Evolutionary conservation across 2,329 filamentous ascomycete genomes (phyloP).

Genomic region (Talaromyces atroroseus): DNA sequence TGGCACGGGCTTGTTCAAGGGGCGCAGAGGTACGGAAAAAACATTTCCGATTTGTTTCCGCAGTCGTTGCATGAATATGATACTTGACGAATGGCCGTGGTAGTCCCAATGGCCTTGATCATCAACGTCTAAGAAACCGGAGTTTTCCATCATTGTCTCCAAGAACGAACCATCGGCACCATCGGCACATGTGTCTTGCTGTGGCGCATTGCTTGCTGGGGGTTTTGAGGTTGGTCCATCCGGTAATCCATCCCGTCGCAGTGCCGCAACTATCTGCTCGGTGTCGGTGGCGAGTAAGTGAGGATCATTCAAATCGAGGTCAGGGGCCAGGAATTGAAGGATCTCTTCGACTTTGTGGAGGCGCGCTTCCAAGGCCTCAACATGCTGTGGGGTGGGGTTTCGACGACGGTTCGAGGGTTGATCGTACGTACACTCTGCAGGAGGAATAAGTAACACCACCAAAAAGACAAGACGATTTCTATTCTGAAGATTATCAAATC

Average conservation of each 20-base stretch:
- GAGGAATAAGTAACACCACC: neutral
- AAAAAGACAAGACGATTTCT: neutral
- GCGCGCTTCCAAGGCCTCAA: slow-evolving; percentile 79
- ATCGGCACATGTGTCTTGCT: slow-evolving; percentile 26
- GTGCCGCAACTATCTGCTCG: slow-evolving; percentile 55
- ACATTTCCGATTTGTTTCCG: slow-evolving; percentile 74
- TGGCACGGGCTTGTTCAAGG: slow-evolving; percentile 47
- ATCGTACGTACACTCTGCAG: slow-evolving; percentile 83
- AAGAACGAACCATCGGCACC: slow-evolving; percentile 65
- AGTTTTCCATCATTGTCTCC: slow-evolving; percentile 90
- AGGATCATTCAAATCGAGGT: slow-evolving; percentile 79
- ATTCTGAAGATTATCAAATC: slow-evolving; percentile 19
- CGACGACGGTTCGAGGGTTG: slow-evolving; percentile 87
- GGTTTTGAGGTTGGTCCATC: slow-evolving; percentile 15
- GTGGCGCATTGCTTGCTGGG: slow-evolving; percentile 16
- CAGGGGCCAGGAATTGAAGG: slow-evolving; percentile 72
- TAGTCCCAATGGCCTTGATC: slow-evolving; percentile 93
- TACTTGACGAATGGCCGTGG: slow-evolving; percentile 84
- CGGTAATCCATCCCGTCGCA: slow-evolving; percentile 30
- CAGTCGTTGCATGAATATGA: slow-evolving; percentile 81
- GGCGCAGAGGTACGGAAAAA: slow-evolving; percentile 59
- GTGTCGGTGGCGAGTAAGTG: slow-evolving; percentile 71
- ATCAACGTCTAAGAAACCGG: slow-evolving; percentile 84
- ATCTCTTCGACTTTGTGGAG: slow-evolving; percentile 77
- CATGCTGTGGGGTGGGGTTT: slow-evolving; percentile 87